Percentiles rank a stretch among this genome's conserved stretches.
Evolutionary conservation across 257 asterid genomes (phyloP).

Genomic region (Schizonepeta tenuifolia): DNA sequence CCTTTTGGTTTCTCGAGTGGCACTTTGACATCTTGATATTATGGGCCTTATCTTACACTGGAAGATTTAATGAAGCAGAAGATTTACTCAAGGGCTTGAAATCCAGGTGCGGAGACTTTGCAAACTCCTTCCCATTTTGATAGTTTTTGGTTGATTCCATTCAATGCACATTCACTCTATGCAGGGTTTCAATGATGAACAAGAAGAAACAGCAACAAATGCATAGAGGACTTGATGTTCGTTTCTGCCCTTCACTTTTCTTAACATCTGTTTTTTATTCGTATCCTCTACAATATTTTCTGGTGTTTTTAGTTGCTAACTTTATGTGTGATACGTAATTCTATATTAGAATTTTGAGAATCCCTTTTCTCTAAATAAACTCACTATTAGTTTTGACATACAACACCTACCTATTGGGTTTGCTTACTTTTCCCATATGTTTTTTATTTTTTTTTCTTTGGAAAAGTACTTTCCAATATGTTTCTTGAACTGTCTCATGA

Average conservation of each 20-base stretch:
- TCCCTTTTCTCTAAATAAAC: background rate
- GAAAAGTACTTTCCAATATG: no score
- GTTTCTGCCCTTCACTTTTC: slow-evolving; percentile 36
- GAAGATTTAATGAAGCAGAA: slow-evolving; percentile 64
- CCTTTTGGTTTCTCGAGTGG: slow-evolving; percentile 88
- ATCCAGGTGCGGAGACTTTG: slow-evolving; percentile 54
- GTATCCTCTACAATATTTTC: background rate
- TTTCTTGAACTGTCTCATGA: no score
- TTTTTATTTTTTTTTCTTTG: no score
- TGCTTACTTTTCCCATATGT: no score
- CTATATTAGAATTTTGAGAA: background rate
- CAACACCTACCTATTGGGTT: background rate
- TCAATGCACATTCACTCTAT: slow-evolving; percentile 13
- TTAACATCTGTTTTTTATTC: background rate
- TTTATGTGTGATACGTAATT: no score
- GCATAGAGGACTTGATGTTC: slow-evolving; percentile 66
- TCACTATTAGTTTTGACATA: background rate
- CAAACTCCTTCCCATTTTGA: background rate
- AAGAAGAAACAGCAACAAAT: slow-evolving; percentile 69
- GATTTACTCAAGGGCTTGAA: slow-evolving; percentile 69
- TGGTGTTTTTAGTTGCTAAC: background rate
- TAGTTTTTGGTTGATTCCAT: slow-evolving; percentile 2
- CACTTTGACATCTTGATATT: slow-evolving; percentile 84
- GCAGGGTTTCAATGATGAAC: slow-evolving; percentile 69
- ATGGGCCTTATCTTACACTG: slow-evolving; percentile 69